Evolutionary conservation across 2,329 filamentous ascomycete genomes (phyloP).

Genomic region (Graphilbum fragrans): DNA sequence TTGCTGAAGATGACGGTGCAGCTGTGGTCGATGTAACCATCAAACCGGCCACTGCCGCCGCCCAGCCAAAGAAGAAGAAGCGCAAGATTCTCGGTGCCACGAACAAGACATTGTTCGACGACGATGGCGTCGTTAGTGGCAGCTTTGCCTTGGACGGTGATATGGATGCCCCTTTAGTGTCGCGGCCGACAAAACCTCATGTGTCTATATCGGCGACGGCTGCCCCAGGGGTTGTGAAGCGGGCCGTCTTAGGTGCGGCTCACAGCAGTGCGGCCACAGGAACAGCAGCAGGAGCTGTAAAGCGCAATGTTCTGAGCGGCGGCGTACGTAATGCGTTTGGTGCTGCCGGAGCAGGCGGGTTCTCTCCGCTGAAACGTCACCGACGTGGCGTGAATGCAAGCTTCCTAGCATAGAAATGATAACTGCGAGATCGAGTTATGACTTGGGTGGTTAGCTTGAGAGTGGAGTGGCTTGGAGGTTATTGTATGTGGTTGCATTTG

Average conservation of each 20-base stretch:
- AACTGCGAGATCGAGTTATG: too few species aligned
- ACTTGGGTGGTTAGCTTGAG: too few species aligned
- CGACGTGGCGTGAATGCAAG: conserved; percentile 50
- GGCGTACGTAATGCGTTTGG: conserved; percentile 34
- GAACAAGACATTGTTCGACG: conserved; percentile 58
- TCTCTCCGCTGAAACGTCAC: conserved; percentile 64
- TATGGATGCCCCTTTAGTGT: background rate
- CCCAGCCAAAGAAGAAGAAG: conserved; percentile 52
- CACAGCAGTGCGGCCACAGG: conserved; percentile 7
- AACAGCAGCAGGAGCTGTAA: conserved; percentile 15
- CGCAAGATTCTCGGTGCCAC: conserved; percentile 55
- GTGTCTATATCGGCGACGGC: background rate
- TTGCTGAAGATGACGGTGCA: conserved; percentile 6
- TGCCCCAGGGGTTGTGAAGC: conserved; percentile 10
- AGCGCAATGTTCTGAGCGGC: conserved; percentile 16
- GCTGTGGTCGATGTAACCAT: background rate
- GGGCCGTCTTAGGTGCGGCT: conserved; percentile 10
- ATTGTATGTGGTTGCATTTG: too few species aligned
- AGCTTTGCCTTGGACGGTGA: background rate
- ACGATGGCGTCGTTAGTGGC: conserved; percentile 42
- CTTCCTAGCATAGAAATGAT: conserved; percentile 37
- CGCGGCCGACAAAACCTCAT: background rate
- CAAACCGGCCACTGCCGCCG: conserved; percentile 6
- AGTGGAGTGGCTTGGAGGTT: too few species aligned
- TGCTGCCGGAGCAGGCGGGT: conserved; percentile 21